These are phyloP conservation scores for Saturnispora quitensis DNA, from an alignment of 805 yeast species.

Conservation along the genomic window DNA sequence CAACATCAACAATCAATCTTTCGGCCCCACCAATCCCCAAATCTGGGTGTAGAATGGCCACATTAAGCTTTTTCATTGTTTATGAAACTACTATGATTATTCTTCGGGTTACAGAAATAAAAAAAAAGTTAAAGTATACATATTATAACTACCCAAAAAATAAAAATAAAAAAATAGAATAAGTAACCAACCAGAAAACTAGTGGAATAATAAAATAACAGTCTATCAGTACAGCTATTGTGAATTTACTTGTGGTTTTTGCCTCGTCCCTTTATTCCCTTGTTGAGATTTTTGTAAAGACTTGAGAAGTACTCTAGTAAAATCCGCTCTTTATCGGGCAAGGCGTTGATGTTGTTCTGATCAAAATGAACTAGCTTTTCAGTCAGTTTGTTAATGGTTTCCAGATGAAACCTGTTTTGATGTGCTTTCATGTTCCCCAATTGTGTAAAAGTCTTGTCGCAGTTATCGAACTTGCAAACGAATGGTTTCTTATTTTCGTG, in stretches of 20 bases:
- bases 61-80: slow-evolving; percentile 10
- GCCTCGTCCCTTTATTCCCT: slow-evolving; percentile 91
- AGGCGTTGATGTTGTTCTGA: slow-evolving; percentile 34
- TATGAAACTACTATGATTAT: background rate
- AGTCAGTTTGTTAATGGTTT: slow-evolving; percentile 60
- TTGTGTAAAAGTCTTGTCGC: slow-evolving; percentile 82
- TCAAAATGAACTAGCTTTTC: slow-evolving; percentile 50
- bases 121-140: background rate
- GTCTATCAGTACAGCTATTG: background rate
- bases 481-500: slow-evolving; percentile 75
- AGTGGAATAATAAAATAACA: background rate
- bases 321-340: slow-evolving; percentile 57
- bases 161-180: background rate
- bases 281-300: slow-evolving; percentile 78
- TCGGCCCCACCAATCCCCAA: slow-evolving; percentile 98
- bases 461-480: slow-evolving; percentile 69
- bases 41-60: slow-evolving; percentile 93
- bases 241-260: slow-evolving; percentile 23
- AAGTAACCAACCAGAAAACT: background rate
- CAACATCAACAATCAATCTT: slow-evolving; percentile 92
- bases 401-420: slow-evolving; percentile 80
- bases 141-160: background rate
- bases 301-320: slow-evolving; percentile 69
- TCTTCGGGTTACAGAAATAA: background rate
- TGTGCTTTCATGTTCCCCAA: slow-evolving; percentile 90